Conservation (phyloP, 305 asterid species). For the Fraxinus latifolia region DNA sequence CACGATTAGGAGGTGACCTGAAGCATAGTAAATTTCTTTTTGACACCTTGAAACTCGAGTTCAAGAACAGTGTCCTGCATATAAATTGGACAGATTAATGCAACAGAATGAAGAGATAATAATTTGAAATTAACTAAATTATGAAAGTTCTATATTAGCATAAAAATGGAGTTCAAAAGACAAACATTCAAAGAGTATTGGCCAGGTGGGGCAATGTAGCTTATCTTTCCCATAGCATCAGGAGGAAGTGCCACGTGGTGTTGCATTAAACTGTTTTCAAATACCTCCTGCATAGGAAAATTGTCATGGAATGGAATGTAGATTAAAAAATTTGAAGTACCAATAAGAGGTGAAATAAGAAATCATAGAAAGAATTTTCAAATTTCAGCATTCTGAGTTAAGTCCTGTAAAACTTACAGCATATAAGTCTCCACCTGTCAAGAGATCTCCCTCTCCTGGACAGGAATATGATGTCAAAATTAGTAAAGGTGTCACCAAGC, state of each 20-base stretch:
- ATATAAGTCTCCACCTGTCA: slow-evolving; percentile 74
- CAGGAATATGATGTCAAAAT: slow-evolving; percentile 22
- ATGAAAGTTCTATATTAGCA: slow-evolving; percentile 16
- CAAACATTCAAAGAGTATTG: slow-evolving; percentile 85
- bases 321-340: background rate
- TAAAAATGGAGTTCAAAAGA: slow-evolving; percentile 9
- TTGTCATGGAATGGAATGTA: slow-evolving; percentile 8
- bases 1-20: slow-evolving; percentile 47
- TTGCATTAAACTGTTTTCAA: slow-evolving; percentile 84
- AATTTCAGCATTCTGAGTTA: slow-evolving; percentile 9
- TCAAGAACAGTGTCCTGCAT: slow-evolving; percentile 93
- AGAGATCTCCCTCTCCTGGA: slow-evolving; percentile 51
- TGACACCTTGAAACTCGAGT: slow-evolving; percentile 98
- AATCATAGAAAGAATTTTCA: background rate
- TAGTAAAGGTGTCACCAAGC: slow-evolving; percentile 17
- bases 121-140: background rate
- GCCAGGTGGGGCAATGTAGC: slow-evolving; percentile 90
- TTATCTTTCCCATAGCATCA: slow-evolving; percentile 93
- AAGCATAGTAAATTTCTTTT: slow-evolving; percentile 89
- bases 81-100: slow-evolving; percentile 23
- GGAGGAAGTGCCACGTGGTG: slow-evolving; percentile 96
- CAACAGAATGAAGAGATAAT: slow-evolving; percentile 8
- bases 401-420: slow-evolving; percentile 60
- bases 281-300: slow-evolving; percentile 59
- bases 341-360: slow-evolving; percentile 8